phyloP scores from a whole-genome alignment of 257 asterid genomes.

The Vinca minor region DNA sequence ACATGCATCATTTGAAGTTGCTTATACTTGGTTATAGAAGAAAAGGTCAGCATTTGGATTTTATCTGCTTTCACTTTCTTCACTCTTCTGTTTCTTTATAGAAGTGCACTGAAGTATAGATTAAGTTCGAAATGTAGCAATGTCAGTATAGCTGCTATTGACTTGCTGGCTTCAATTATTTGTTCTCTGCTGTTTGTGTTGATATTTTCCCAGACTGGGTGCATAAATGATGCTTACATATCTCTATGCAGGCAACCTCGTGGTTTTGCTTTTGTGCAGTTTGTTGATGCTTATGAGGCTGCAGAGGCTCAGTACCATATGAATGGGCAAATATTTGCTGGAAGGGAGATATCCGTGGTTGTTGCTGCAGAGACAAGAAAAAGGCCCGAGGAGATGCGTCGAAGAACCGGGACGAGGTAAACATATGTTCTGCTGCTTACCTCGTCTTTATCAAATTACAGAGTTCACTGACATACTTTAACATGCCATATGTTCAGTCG shows the following conservation, averaged over 20 bases:
- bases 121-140: constrained; percentile 1
- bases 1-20: constrained; percentile 26
- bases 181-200: neutral
- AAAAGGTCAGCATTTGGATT: constrained; percentile 25
- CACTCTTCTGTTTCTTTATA: constrained; percentile 7
- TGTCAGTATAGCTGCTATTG: neutral
- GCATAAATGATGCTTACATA: neutral
- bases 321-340: constrained; percentile 28
- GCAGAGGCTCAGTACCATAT: constrained; percentile 31
- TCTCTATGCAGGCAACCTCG: constrained; percentile 25
- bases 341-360: constrained; percentile 30
- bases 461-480: constrained; percentile 7
- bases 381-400: constrained; percentile 32
- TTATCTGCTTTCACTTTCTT: constrained; percentile 14
- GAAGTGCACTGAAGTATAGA: constrained; percentile 15
- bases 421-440: neutral
- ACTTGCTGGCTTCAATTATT: neutral
- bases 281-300: constrained; percentile 30
- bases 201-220: constrained; percentile 1
- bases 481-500: constrained; percentile 8
- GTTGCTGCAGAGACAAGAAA: constrained; percentile 31
- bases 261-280: constrained; percentile 32
- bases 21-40: constrained; percentile 25
- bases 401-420: constrained; percentile 21
- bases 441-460: neutral